Conservation (phyloP, 2,329 filamentous ascomycete species). For the Phyllosticta citrichinensis region DNA sequence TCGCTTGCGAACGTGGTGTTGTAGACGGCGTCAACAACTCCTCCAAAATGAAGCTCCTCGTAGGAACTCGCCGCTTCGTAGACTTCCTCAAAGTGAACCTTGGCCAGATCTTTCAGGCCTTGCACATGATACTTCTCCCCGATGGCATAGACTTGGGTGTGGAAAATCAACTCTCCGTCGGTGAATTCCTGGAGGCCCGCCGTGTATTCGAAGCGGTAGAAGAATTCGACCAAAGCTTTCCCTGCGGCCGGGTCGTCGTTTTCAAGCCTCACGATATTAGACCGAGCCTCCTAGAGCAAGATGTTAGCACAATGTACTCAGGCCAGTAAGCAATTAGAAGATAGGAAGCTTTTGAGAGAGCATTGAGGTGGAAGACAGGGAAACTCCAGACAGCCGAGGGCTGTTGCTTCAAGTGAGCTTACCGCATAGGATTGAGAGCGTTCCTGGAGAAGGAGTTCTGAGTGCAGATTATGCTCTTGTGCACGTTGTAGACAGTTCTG, state of each 20-base stretch:
- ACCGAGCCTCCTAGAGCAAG: neutral
- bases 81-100: too few species aligned
- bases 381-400: too few species aligned
- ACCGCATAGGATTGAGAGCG: neutral
- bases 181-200: neutral
- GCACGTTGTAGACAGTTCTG: neutral
- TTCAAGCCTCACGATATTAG: neutral
- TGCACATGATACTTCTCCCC: neutral
- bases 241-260: neutral
- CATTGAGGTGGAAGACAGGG: too few species aligned
- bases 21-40: neutral
- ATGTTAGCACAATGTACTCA: too few species aligned
- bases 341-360: too few species aligned
- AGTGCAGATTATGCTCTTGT: neutral
- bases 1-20: neutral
- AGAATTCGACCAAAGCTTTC: neutral
- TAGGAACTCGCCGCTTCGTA: too few species aligned
- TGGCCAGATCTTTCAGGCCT: neutral
- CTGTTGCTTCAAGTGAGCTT: too few species aligned
- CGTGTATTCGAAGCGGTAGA: neutral
- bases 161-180: neutral
- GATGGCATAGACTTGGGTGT: neutral
- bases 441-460: neutral
- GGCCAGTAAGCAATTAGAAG: too few species aligned
- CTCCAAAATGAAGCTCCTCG: constrained; percentile 11